phyloP scores from a whole-genome alignment of 2,329 filamentous ascomycete species.

The Pseudogymnoascus sp. region DNA sequence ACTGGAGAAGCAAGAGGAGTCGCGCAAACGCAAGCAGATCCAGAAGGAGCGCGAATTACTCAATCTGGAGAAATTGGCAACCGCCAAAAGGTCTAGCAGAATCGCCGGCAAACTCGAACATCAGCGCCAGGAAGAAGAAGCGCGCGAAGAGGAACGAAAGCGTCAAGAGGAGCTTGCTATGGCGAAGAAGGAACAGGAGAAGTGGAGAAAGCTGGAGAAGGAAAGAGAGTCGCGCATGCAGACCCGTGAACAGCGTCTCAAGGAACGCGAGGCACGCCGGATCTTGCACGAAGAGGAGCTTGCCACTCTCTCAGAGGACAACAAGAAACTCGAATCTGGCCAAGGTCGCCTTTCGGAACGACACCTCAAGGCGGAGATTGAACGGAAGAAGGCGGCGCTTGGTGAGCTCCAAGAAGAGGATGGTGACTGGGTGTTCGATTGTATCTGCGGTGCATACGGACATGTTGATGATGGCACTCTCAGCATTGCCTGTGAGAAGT shows the following conservation, averaged over 20 bases:
- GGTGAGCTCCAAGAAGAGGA: conserved; percentile 61
- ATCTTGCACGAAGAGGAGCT: conserved; percentile 79
- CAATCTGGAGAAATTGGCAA: conserved; percentile 78
- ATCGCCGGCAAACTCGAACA: conserved; percentile 75
- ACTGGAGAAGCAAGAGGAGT: conserved; percentile 69
- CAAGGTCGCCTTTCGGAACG: conserved; percentile 65
- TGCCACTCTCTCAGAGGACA: conserved; percentile 67
- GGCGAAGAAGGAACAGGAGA: conserved; percentile 58
- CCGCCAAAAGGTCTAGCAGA: conserved; percentile 85
- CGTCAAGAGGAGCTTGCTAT: conserved; percentile 54
- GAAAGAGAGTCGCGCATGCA: conserved; percentile 72
- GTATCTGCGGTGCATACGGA: conserved; percentile 81
- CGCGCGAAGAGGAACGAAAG: conserved; percentile 61
- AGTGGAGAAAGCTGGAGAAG: conserved; percentile 50
- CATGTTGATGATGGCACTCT: conserved; percentile 92
- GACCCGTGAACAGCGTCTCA: conserved; percentile 77
- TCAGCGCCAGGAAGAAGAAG: conserved; percentile 64
- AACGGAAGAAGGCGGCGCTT: conserved; percentile 68
- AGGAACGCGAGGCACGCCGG: conserved; percentile 76
- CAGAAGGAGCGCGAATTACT: conserved; percentile 70
- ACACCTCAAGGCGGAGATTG: conserved; percentile 72
- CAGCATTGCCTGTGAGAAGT: conserved; percentile 87
- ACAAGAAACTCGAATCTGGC: conserved; percentile 47
- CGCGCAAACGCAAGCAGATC: conserved; percentile 59
- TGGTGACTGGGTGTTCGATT: conserved; percentile 91